Evolutionary conservation across 495 filamentous ascomycete species (phyloP).

Genomic region (Xylaria grammica): DNA sequence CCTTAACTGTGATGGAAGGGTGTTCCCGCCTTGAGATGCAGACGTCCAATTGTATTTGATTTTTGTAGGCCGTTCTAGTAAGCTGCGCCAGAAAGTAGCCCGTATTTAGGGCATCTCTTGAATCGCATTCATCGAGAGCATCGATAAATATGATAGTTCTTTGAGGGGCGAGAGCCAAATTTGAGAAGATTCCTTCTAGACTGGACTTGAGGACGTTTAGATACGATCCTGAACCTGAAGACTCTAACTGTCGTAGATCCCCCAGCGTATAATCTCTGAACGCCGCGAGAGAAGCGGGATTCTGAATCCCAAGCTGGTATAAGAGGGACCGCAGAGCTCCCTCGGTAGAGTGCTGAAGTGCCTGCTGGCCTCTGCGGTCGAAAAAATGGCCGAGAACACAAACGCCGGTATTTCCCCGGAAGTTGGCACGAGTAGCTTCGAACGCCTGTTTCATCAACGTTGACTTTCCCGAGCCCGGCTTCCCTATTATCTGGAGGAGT

Average conservation of each 20-base stretch:
- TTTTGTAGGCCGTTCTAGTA: neutral
- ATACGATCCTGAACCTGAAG: conserved; percentile 28
- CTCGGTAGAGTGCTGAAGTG: conserved; percentile 37
- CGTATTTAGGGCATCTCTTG: conserved; percentile 10
- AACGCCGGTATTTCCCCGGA: conserved; percentile 11
- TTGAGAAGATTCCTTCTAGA: neutral
- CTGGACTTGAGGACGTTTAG: conserved; percentile 13
- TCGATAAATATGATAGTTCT: conserved; percentile 42
- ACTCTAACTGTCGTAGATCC: neutral
- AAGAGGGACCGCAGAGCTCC: conserved; percentile 43
- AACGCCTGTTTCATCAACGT: conserved; percentile 17
- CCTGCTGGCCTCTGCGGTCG: conserved; percentile 40
- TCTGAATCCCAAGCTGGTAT: conserved; percentile 36
- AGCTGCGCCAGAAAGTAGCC: conserved; percentile 17
- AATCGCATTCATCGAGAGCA: conserved; percentile 49
- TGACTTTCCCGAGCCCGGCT: conserved; percentile 31
- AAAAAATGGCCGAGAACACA: conserved; percentile 45
- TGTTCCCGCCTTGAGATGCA: conserved; percentile 39
- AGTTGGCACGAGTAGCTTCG: neutral
- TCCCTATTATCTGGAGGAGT: conserved; percentile 26
- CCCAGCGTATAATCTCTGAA: too few species aligned
- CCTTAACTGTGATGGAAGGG: conserved; percentile 27
- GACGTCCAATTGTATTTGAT: conserved; percentile 18
- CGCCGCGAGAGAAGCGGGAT: neutral
- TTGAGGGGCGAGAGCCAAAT: conserved; percentile 27